phyloP scores from a whole-genome alignment of 2,329 filamentous ascomycete genomes.

The Aureobasidium sp. region DNA sequence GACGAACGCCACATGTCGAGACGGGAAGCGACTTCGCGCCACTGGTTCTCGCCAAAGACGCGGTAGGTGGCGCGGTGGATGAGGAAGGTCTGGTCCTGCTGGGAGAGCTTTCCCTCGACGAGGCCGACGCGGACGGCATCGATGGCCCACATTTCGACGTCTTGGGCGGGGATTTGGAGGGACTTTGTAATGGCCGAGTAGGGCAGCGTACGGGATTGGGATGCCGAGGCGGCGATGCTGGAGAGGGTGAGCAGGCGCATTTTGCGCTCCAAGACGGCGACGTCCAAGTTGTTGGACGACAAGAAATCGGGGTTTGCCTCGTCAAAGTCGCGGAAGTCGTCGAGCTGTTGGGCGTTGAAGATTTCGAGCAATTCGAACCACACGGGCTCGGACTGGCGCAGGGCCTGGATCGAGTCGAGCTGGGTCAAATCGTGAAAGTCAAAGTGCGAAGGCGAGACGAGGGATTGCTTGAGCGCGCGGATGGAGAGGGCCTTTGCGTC shows the following conservation, averaged over 20 bases:
- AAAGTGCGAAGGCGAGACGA: conserved; percentile 59
- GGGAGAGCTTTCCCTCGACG: conserved; percentile 92
- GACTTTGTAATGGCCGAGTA: conserved; percentile 80
- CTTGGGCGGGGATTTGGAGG: conserved; percentile 71
- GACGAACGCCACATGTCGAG: conserved; percentile 87
- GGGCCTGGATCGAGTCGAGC: conserved; percentile 73
- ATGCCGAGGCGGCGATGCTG: conserved; percentile 72
- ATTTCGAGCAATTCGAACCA: conserved; percentile 92
- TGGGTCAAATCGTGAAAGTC: conserved; percentile 67
- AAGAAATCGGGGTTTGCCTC: conserved; percentile 84
- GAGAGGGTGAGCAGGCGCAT: conserved; percentile 93
- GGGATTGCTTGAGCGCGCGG: conserved; percentile 59
- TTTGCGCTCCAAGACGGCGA: conserved; percentile 76
- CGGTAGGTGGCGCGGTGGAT: conserved; percentile 95
- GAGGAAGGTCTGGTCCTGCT: conserved; percentile 86
- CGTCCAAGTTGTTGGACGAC: conserved; percentile 65
- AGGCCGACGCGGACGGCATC: conserved; percentile 94
- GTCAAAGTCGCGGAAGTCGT: conserved; percentile 93
- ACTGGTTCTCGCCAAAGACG: conserved; percentile 96
- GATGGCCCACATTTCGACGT: conserved; percentile 98
- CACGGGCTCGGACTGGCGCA: conserved; percentile 74
- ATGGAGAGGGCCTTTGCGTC: conserved; percentile 55
- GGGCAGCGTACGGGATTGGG: conserved; percentile 74
- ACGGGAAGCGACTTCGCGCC: conserved; percentile 85
- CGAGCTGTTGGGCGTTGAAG: conserved; percentile 87